Evolutionary conservation across 1,284 basidiomycete species (phyloP).

Genomic region (Lentinula novae-zelandiae): DNA sequence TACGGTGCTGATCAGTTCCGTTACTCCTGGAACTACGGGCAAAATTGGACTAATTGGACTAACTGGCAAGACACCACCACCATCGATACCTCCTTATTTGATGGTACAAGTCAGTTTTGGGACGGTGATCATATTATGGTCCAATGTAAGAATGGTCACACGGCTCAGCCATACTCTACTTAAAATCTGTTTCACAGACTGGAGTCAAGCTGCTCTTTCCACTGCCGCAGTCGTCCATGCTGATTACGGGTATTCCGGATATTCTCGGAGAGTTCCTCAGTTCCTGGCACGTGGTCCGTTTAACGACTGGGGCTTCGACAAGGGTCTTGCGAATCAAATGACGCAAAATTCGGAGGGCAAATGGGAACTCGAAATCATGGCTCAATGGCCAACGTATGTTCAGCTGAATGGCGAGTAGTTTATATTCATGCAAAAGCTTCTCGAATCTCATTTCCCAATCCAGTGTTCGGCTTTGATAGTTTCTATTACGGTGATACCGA

Average conservation of each 20-base stretch:
- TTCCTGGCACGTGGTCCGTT: slow-evolving; percentile 83
- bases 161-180: neutral
- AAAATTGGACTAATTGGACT: slow-evolving; percentile 78
- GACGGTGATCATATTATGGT: slow-evolving; percentile 80
- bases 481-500: slow-evolving; percentile 90
- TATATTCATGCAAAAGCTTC: slow-evolving; percentile 45
- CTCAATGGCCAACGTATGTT: slow-evolving; percentile 82
- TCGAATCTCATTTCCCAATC: too few relatives aligned
- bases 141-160: slow-evolving; percentile 58
- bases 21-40: slow-evolving; percentile 82
- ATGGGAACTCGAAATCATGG: slow-evolving; percentile 84
- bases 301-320: slow-evolving; percentile 89
- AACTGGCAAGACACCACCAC: slow-evolving; percentile 71
- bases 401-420: slow-evolving; percentile 87
- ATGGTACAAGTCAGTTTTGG: slow-evolving; percentile 66
- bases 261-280: slow-evolving; percentile 77
- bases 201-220: slow-evolving; percentile 63
- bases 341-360: slow-evolving; percentile 53
- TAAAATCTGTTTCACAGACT: slow-evolving; percentile 47
- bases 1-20: slow-evolving; percentile 85
- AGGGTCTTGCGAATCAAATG: slow-evolving; percentile 67
- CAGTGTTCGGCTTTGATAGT: slow-evolving; percentile 3
- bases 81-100: slow-evolving; percentile 58
- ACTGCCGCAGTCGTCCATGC: slow-evolving; percentile 71
- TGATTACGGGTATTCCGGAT: slow-evolving; percentile 57